Conservation (phyloP, 139 green algal genomes). For the Volvox africanus region DNA sequence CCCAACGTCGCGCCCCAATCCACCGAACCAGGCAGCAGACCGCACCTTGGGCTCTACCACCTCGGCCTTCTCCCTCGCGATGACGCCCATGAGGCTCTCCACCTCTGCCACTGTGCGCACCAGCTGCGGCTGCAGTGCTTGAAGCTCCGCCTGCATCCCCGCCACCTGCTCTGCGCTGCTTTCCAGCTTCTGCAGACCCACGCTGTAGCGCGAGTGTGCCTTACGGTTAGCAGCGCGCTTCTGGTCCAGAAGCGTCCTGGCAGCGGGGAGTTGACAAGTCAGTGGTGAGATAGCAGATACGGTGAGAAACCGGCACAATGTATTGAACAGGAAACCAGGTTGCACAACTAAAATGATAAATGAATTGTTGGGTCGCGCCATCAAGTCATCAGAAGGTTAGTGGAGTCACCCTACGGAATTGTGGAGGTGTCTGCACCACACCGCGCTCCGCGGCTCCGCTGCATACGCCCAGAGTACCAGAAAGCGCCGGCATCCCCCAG, state of each 20-base stretch:
- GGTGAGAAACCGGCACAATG: neutral
- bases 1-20: no score
- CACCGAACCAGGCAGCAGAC: no score
- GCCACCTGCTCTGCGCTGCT: slow-evolving; percentile 72
- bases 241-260: slow-evolving; percentile 62
- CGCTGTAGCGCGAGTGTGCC: slow-evolving; percentile 61
- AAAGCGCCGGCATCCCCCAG: no score
- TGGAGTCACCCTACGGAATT: no score
- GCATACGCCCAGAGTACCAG: no score
- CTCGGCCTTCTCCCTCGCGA: slow-evolving; percentile 77
- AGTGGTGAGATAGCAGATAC: neutral
- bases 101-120: slow-evolving; percentile 79
- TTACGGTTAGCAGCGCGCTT: slow-evolving; percentile 68
- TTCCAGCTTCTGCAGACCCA: slow-evolving; percentile 83
- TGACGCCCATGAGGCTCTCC: slow-evolving; percentile 77
- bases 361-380: no score
- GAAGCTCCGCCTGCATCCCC: slow-evolving; percentile 80
- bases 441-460: no score
- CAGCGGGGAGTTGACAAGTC: slow-evolving; percentile 37
- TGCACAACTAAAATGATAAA: no score
- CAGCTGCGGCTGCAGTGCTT: slow-evolving; percentile 83
- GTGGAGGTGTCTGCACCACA: no score
- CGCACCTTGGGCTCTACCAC: slow-evolving; percentile 75
- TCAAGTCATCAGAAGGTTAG: no score
- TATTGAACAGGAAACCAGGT: no score